Evolutionary conservation across 2,329 filamentous ascomycete species (phyloP).

Genomic region (Stagonosporopsis vannaccii): DNA sequence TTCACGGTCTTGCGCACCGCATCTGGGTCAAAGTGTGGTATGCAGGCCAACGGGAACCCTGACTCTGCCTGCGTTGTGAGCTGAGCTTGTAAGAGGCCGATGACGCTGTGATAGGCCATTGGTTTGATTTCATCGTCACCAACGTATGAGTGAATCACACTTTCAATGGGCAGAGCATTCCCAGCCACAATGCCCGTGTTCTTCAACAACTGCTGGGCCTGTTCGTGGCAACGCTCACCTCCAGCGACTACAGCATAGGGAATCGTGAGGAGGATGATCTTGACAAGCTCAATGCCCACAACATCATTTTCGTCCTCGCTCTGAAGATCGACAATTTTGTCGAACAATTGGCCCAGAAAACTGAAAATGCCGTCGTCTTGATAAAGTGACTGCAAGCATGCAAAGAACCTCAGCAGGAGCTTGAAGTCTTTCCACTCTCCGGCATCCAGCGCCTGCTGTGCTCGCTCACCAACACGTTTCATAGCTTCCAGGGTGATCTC

Average conservation of each 20-base stretch:
- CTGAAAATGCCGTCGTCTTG: constrained; percentile 86
- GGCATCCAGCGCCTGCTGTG: constrained; percentile 71
- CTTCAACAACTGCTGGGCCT: constrained; percentile 80
- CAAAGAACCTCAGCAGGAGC: constrained; percentile 85
- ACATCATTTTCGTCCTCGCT: constrained; percentile 93
- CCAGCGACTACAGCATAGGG: constrained; percentile 74
- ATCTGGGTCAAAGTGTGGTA: constrained; percentile 61
- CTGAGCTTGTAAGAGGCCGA: constrained; percentile 85
- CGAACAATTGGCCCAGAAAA: constrained; percentile 88
- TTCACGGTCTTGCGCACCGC: constrained; percentile 62
- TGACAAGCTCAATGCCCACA: constrained; percentile 83
- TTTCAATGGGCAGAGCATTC: constrained; percentile 83
- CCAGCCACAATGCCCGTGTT: constrained; percentile 95
- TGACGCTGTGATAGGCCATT: constrained; percentile 72
- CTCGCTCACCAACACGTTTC: constrained; percentile 64
- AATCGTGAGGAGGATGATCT: constrained; percentile 93
- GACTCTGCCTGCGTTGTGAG: constrained; percentile 77
- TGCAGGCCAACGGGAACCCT: constrained; percentile 75
- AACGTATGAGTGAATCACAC: constrained; percentile 84
- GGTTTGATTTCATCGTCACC: constrained; percentile 69
- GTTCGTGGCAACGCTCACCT: constrained; percentile 60
- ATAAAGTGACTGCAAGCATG: constrained; percentile 81
- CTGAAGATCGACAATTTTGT: constrained; percentile 88
- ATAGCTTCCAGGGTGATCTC: constrained; percentile 78
- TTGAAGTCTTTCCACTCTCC: constrained; percentile 93